Percentiles rank a stretch among this genome's conserved stretches.
These are phyloP conservation scores for Spatholobus suberectus DNA, from an alignment of 306 rosid species.

Conservation along the genomic window DNA sequence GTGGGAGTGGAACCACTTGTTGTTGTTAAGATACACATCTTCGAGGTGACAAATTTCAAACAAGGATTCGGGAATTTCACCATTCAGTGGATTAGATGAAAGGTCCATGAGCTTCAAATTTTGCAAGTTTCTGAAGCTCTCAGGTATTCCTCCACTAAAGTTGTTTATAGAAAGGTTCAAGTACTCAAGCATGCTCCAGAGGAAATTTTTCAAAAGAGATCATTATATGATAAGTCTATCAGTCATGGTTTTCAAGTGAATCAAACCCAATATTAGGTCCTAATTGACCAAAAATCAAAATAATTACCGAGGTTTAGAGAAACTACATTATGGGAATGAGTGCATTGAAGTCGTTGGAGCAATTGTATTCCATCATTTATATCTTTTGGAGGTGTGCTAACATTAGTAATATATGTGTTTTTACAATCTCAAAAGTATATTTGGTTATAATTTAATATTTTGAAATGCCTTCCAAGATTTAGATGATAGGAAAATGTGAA, in stretches of 20 bases:
- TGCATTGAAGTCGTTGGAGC: too few species aligned
- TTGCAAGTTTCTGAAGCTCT: slow-evolving; percentile 41
- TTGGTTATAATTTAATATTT: too few species aligned
- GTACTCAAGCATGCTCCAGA: slow-evolving; percentile 53
- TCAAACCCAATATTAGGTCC: slow-evolving; percentile 61
- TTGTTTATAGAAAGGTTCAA: slow-evolving; percentile 54
- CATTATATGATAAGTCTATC: slow-evolving; percentile 15
- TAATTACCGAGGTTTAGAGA: slow-evolving; percentile 55
- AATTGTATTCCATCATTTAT: too few species aligned
- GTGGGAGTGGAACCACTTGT: slow-evolving; percentile 65
- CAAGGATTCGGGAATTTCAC: slow-evolving; percentile 63
- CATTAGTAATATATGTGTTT: too few species aligned
- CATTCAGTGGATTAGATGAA: slow-evolving; percentile 40
- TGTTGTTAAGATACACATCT: slow-evolving; percentile 43
- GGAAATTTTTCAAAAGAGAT: slow-evolving; percentile 28
- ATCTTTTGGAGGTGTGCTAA: too few species aligned
- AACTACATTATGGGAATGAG: slow-evolving; percentile 46
- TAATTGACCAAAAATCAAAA: slow-evolving; percentile 63
- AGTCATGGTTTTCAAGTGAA: slow-evolving; percentile 34
- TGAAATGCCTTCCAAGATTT: too few species aligned
- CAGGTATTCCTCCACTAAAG: slow-evolving; percentile 60
- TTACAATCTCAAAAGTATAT: too few species aligned
- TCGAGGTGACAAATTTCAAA: slow-evolving; percentile 46
- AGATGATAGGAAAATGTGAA: too few species aligned
- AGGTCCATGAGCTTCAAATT: slow-evolving; percentile 39